These are phyloP conservation scores for Nicotiana benthamiana DNA, from an alignment of 257 asterid species.

Conservation along the genomic window DNA sequence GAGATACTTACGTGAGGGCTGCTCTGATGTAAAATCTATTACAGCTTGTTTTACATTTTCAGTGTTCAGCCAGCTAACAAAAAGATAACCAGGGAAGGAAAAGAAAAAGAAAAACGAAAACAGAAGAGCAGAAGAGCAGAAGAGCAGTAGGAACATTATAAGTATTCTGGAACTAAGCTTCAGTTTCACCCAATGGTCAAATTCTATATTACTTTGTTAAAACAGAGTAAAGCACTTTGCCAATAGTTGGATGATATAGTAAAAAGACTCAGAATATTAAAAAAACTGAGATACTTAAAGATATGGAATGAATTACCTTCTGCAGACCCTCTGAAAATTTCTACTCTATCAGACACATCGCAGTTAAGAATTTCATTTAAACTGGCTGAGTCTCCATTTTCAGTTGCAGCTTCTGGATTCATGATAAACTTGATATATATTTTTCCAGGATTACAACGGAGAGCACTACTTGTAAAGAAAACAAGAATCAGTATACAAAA, in stretches of 20 bases:
- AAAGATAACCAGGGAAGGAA: background rate
- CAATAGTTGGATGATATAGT: background rate
- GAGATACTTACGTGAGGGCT: background rate
- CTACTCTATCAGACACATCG: constrained; percentile 42
- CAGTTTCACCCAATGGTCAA: background rate
- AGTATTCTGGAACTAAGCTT: constrained; percentile 1
- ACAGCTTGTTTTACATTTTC: background rate
- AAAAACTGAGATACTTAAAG: constrained; percentile 1
- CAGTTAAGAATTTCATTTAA: constrained; percentile 36
- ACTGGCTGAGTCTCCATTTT: constrained; percentile 34
- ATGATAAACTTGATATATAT: constrained; percentile 29
- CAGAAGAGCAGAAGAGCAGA: background rate
- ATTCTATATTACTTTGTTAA: background rate
- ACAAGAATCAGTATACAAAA: background rate
- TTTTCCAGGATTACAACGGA: constrained; percentile 12
- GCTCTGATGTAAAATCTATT: background rate
- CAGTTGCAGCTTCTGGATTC: constrained; percentile 49
- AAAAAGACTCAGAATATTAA: background rate
- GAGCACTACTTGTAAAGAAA: constrained; percentile 20
- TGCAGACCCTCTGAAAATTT: constrained; percentile 36
- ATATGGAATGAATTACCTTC: constrained; percentile 34
- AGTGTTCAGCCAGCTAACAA: background rate
- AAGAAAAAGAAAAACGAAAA: background rate
- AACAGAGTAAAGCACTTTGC: background rate
- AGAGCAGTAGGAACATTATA: background rate